Evolutionary conservation across 805 yeast genomes (phyloP).

Genomic region (Isabelozyma rhagii): DNA sequence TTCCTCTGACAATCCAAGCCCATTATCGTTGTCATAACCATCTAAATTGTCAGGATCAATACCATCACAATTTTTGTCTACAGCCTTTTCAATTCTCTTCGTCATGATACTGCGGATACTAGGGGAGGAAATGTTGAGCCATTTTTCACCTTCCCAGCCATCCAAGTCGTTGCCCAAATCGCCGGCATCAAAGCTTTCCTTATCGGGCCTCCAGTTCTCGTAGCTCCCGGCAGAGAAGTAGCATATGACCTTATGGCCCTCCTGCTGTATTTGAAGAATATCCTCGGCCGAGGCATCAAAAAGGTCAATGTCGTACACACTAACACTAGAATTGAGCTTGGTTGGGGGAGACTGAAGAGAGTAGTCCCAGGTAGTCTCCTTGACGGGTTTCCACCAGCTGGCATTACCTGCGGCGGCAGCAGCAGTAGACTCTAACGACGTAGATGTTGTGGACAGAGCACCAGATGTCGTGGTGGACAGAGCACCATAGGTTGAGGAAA

Average conservation of each 20-base stretch:
- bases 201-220: conserved; percentile 25
- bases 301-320: conserved; percentile 21
- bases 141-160: conserved; percentile 26
- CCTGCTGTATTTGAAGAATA: conserved; percentile 13
- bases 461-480: no score
- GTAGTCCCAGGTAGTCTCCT: conserved; percentile 18
- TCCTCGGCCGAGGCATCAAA: conserved; percentile 10
- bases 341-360: conserved; percentile 9
- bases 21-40: conserved; percentile 24
- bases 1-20: conserved; percentile 17
- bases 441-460: no score
- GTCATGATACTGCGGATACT: conserved; percentile 17
- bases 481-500: no score
- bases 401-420: not conserved
- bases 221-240: conserved; percentile 28
- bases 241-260: conserved; percentile 20
- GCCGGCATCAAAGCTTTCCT: conserved; percentile 7
- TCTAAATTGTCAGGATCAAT: conserved; percentile 27
- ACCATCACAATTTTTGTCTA: conserved; percentile 20
- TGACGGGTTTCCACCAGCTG: conserved; percentile 7
- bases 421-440: no score
- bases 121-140: conserved; percentile 18
- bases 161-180: conserved; percentile 21
- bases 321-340: conserved; percentile 5
- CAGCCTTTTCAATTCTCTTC: conserved; percentile 15